A percentile compares a stretch with the other conserved stretches of the same genome.
Conservation (phyloP, 257 asterid species). For the Coffea eugenioides region DNA sequence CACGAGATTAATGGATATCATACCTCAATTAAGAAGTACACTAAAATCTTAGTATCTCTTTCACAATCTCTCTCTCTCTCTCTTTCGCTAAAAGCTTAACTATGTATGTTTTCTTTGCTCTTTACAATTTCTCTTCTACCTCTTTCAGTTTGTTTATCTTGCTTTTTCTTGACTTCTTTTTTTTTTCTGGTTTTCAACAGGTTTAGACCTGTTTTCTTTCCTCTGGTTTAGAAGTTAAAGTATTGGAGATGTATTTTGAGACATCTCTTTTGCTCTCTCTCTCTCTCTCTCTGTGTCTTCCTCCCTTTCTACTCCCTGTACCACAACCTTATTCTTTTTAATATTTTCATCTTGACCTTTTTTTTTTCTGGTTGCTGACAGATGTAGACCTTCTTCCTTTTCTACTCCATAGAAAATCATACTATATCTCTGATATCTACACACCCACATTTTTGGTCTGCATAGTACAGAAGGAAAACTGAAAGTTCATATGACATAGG, state of each 20-base stretch:
- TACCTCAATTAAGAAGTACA: neutral
- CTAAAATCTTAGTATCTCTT: neutral
- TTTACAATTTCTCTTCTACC: too few species aligned
- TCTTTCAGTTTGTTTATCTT: too few species aligned
- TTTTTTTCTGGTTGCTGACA: neutral
- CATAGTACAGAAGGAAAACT: neutral
- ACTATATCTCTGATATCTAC: neutral
- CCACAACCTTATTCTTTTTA: too few species aligned
- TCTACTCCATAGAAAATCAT: too few species aligned
- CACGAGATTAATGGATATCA: neutral
- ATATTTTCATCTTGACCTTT: neutral
- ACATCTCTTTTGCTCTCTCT: too few species aligned
- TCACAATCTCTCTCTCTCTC: neutral
- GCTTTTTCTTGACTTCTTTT: too few species aligned
- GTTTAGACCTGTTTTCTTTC: too few species aligned
- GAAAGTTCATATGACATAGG: neutral
- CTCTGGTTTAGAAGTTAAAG: too few species aligned
- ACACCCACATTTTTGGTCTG: neutral
- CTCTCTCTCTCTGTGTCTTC: too few species aligned
- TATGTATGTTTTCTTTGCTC: neutral
- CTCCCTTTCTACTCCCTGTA: too few species aligned
- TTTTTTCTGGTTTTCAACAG: too few species aligned
- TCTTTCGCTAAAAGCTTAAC: neutral
- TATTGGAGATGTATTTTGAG: too few species aligned
- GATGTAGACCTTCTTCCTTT: neutral